A percentile compares a stretch with the other conserved stretches of the same genome.
These are phyloP conservation scores for Backusella psychrophila DNA, from an alignment of 192 early-diverging fungal species.

Conservation along the genomic window DNA sequence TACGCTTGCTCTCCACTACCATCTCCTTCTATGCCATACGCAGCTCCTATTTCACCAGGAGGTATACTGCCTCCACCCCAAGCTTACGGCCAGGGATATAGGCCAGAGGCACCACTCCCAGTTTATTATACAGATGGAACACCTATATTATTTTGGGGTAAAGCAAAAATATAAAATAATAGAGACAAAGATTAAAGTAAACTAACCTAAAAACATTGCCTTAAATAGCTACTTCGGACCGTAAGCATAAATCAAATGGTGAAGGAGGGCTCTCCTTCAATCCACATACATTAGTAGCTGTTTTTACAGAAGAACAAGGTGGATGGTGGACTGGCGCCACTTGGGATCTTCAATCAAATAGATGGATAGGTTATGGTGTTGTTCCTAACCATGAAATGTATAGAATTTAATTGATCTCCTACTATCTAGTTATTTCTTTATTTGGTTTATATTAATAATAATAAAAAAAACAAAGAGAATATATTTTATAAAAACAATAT, in stretches of 20 bases:
- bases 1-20: background rate
- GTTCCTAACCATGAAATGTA: background rate
- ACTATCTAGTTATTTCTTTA: background rate
- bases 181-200: background rate
- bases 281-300: background rate
- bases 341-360: background rate
- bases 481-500: background rate
- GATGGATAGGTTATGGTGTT: background rate
- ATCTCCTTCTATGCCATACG: background rate
- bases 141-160: constrained; percentile 12
- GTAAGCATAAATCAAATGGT: background rate
- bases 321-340: background rate
- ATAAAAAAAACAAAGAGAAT: background rate
- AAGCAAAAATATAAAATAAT: background rate
- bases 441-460: background rate
- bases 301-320: background rate
- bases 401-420: background rate
- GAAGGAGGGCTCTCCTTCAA: background rate
- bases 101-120: background rate
- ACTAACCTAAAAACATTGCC: background rate
- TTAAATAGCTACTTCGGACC: background rate
- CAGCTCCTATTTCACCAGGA: background rate
- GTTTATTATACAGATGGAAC: background rate
- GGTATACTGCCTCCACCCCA: background rate
- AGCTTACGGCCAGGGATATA: background rate